A percentile compares a stretch with the other conserved stretches of the same genome.
phyloP scores from a whole-genome alignment of 331 rosid species.

The Dryas integrifolia region DNA sequence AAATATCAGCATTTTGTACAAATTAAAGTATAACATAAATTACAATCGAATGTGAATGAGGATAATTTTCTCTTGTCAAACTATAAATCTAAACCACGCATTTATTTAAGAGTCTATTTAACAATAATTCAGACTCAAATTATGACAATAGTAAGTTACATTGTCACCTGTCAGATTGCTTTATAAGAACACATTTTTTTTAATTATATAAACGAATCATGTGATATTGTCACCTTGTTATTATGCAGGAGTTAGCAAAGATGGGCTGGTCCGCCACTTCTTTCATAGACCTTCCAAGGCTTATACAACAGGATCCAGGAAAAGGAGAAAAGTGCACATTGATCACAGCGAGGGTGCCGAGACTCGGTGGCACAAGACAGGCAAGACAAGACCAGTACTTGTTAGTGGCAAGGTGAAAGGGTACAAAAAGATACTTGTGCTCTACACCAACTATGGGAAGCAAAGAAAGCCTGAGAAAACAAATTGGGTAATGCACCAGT shows the following conservation, averaged over 20 bases:
- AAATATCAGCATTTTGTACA: no score
- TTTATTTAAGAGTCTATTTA: no score
- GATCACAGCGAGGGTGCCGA: constrained; percentile 67
- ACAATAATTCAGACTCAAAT: no score
- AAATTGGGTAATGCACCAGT: constrained; percentile 92
- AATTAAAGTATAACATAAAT: no score
- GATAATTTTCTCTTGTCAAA: no score
- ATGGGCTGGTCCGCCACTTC: constrained; percentile 80
- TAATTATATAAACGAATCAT: no score
- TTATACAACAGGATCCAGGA: constrained; percentile 85
- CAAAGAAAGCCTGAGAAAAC: constrained; percentile 80
- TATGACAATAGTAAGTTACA: no score
- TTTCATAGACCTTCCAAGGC: constrained; percentile 94
- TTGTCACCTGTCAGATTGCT: no score
- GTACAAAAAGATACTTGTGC: constrained; percentile 79
- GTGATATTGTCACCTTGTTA: not conserved
- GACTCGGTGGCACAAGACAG: constrained; percentile 96
- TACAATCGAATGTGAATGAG: no score
- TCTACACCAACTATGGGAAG: constrained; percentile 82
- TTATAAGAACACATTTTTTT: not conserved
- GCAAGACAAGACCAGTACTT: constrained; percentile 69
- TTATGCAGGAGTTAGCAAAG: constrained; percentile 73
- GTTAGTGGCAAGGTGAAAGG: constrained; percentile 51
- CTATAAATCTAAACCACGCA: no score
- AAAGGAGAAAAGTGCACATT: constrained; percentile 78